These are phyloP conservation scores for Termitomyces sp. DNA, from an alignment of 768 basidiomycete species.

Conservation along the genomic window DNA sequence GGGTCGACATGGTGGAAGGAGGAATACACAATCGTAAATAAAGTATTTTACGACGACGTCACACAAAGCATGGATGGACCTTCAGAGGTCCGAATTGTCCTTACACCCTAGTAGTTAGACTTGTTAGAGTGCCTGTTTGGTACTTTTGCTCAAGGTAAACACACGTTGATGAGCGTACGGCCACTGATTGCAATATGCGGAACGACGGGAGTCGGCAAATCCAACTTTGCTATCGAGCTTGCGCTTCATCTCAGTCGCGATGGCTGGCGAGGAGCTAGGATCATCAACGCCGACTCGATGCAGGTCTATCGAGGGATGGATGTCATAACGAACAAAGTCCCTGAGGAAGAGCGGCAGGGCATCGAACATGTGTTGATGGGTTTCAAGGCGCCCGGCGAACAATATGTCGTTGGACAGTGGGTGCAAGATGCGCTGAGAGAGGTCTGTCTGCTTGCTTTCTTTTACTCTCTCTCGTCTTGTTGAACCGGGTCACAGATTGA, in stretches of 20 bases:
- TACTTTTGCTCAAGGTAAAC: neutral
- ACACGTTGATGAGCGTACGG: conserved; percentile 29
- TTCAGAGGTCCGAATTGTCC: too few species aligned
- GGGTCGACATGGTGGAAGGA: conserved; percentile 27
- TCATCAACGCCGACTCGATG: conserved; percentile 98
- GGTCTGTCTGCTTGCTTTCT: conserved; percentile 5
- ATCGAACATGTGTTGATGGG: conserved; percentile 88
- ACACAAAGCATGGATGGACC: too few species aligned
- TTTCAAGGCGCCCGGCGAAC: conserved; percentile 81
- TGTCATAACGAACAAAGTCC: conserved; percentile 91
- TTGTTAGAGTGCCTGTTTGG: too few species aligned
- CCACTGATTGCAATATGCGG: conserved; percentile 86
- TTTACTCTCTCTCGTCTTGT: neutral
- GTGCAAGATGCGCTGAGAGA: conserved; percentile 70
- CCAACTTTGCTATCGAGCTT: conserved; percentile 84
- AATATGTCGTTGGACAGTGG: conserved; percentile 87
- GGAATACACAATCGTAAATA: conserved; percentile 7
- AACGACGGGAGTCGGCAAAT: conserved; percentile 95
- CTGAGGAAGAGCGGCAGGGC: conserved; percentile 67
- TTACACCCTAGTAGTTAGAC: too few species aligned
- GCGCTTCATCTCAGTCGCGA: conserved; percentile 52
- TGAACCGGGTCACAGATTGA: too few species aligned
- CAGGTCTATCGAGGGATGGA: conserved; percentile 92
- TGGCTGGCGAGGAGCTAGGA: conserved; percentile 57
- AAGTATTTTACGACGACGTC: neutral